A percentile compares a stretch with the other conserved stretches of the same genome.
Evolutionary conservation across 305 asterid genomes (phyloP).

Genomic region (Plantago lanceolata): DNA sequence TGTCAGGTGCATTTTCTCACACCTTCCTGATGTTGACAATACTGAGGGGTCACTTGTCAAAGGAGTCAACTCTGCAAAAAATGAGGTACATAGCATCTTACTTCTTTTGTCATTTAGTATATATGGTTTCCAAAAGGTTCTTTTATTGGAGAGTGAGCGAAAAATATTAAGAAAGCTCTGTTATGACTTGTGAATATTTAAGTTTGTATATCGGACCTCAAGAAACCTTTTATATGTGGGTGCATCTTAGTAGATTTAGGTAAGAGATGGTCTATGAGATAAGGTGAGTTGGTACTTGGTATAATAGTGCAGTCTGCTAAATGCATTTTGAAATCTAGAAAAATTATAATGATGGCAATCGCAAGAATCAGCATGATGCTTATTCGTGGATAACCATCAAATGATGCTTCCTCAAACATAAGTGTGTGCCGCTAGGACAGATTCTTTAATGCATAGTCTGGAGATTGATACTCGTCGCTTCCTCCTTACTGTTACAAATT

Average conservation of each 20-base stretch:
- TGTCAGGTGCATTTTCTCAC: slow-evolving; percentile 83
- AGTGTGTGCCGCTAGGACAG: slow-evolving; percentile 12
- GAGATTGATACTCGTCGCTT: slow-evolving; percentile 20
- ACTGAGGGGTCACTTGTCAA: slow-evolving; percentile 66
- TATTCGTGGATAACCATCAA: slow-evolving; percentile 6
- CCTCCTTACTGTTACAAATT: slow-evolving; percentile 21
- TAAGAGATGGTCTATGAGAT: slow-evolving; percentile 4
- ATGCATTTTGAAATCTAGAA: slow-evolving; percentile 10
- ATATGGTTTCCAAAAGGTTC: slow-evolving; percentile 18
- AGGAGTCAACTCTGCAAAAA: slow-evolving; percentile 56
- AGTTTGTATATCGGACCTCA: slow-evolving; percentile 13
- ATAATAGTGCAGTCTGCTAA: not conserved
- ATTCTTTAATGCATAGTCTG: slow-evolving; percentile 10
- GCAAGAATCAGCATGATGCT: not conserved
- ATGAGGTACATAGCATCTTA: slow-evolving; percentile 44
- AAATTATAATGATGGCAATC: not conserved
- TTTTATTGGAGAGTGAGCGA: slow-evolving; percentile 3
- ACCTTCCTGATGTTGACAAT: slow-evolving; percentile 80
- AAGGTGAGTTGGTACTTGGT: not conserved
- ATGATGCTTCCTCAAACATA: slow-evolving; percentile 11
- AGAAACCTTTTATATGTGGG: slow-evolving; percentile 8
- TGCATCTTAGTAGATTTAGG: not conserved
- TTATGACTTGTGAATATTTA: slow-evolving; percentile 13
- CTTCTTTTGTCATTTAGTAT: slow-evolving; percentile 14
- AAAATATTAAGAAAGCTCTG: slow-evolving; percentile 8